phyloP scores from a whole-genome alignment of 2,329 filamentous ascomycete species.

The Aspergillus neotritici region DNA sequence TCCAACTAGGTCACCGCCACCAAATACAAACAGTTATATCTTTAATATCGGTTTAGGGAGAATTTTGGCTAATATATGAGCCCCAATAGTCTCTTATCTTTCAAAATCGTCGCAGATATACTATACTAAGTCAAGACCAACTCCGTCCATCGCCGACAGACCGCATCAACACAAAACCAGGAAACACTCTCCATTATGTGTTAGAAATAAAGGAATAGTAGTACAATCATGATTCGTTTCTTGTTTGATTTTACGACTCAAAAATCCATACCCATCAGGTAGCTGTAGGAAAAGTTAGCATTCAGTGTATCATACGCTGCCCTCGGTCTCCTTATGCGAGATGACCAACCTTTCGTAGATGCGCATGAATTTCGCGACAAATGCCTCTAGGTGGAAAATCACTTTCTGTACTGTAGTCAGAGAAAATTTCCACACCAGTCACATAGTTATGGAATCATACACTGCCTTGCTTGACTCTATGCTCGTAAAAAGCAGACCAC shows the following conservation, averaged over 20 bases:
- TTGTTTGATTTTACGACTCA: slow-evolving; percentile 23
- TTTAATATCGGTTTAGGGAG: neutral
- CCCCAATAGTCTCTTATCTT: too few species aligned
- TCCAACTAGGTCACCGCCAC: neutral
- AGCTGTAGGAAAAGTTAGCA: slow-evolving; percentile 41
- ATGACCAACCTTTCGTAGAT: slow-evolving; percentile 74
- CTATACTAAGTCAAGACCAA: too few species aligned
- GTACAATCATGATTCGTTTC: slow-evolving; percentile 27
- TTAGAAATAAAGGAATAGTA: neutral
- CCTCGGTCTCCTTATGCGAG: neutral
- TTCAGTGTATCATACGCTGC: slow-evolving; percentile 1
- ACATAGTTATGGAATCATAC: slow-evolving; percentile 30
- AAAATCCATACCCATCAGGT: slow-evolving; percentile 72
- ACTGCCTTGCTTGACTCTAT: slow-evolving; percentile 80
- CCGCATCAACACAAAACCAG: neutral
- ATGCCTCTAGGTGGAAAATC: slow-evolving; percentile 96
- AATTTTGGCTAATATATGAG: slow-evolving; percentile 1
- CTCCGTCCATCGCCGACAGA: neutral
- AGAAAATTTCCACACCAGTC: neutral
- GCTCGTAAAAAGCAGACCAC: slow-evolving; percentile 97
- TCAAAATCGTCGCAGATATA: too few species aligned
- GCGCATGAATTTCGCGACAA: slow-evolving; percentile 98
- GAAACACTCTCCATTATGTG: slow-evolving; percentile 13
- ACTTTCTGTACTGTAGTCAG: slow-evolving; percentile 57
- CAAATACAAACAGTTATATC: neutral